phyloP scores from a whole-genome alignment of 192 early-diverging fungal species.

The Coemansia sp. region DNA sequence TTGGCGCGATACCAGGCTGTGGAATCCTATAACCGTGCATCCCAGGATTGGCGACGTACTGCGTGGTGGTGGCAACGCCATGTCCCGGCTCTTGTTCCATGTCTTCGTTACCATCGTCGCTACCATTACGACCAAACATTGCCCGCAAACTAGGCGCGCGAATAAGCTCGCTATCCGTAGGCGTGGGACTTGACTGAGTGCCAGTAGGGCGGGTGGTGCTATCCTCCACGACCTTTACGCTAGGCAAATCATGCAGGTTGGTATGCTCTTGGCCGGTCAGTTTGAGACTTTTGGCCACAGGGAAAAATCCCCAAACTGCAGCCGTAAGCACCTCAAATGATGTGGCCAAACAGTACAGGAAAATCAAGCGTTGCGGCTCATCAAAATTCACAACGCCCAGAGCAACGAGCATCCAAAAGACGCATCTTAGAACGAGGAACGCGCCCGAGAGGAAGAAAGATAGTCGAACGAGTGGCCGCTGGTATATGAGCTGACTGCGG shows the following conservation, averaged over 20 bases:
- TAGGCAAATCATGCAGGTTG: conserved; percentile 4
- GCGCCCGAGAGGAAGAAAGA: conserved; percentile 22
- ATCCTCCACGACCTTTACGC: conserved; percentile 8
- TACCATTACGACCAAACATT: neutral
- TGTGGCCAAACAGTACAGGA: conserved; percentile 41
- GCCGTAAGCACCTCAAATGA: conserved; percentile 23
- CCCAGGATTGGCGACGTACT: neutral
- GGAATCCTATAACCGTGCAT: neutral
- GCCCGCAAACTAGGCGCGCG: neutral
- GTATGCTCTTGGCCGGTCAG: neutral
- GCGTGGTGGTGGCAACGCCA: neutral
- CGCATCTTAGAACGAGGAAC: conserved; percentile 24
- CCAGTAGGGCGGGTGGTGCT: neutral
- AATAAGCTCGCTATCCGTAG: neutral
- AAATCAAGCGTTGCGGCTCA: conserved; percentile 40
- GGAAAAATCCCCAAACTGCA: conserved; percentile 26
- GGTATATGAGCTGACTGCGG: conserved; percentile 39
- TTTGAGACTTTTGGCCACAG: conserved; percentile 26
- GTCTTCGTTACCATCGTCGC: neutral
- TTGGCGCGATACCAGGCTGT: neutral
- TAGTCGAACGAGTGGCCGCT: conserved; percentile 39
- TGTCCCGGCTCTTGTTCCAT: neutral
- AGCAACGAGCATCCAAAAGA: conserved; percentile 51
- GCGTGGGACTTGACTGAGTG: neutral
- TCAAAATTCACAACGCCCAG: conserved; percentile 27